A percentile compares a stretch with the other conserved stretches of the same genome.
These are phyloP conservation scores for Parastagonospora nodorum DNA, from an alignment of 2,329 filamentous ascomycete species.

Conservation along the genomic window DNA sequence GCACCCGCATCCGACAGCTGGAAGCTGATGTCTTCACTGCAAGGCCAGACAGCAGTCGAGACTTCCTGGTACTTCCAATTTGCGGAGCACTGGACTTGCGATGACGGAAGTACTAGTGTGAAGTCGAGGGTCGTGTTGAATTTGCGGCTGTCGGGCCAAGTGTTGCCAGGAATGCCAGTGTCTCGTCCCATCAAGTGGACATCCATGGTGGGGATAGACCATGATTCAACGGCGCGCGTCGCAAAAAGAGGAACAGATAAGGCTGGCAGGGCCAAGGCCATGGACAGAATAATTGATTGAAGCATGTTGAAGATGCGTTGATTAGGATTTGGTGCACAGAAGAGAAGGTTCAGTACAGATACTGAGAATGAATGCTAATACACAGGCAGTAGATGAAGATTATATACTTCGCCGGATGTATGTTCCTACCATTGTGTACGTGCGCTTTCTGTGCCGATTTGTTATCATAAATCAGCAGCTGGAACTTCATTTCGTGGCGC, in stretches of 20 bases:
- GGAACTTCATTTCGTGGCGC: too few relatives aligned
- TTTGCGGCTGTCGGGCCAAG: neutral
- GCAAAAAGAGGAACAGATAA: neutral
- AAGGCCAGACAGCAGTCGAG: neutral
- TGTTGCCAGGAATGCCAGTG: neutral
- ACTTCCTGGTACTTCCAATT: conserved; percentile 1
- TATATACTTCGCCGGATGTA: too few relatives aligned
- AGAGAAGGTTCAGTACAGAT: too few relatives aligned
- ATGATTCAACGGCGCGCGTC: neutral
- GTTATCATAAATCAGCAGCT: too few relatives aligned
- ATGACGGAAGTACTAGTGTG: neutral
- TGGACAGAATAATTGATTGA: too few relatives aligned
- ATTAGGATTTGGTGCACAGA: too few relatives aligned
- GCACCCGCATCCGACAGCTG: neutral
- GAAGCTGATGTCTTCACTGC: neutral
- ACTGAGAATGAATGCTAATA: too few relatives aligned
- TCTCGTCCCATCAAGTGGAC: conserved; percentile 1
- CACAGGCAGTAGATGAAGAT: too few relatives aligned
- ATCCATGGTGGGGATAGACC: neutral
- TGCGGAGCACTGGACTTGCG: neutral
- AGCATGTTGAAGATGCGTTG: too few relatives aligned
- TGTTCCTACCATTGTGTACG: too few relatives aligned
- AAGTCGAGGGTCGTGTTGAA: conserved; percentile 3
- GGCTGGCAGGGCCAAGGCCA: neutral
- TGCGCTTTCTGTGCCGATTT: too few relatives aligned